Base-by-base conservation (phyloP, 805 yeast genomes). In the Ogataea neopini region DNA sequence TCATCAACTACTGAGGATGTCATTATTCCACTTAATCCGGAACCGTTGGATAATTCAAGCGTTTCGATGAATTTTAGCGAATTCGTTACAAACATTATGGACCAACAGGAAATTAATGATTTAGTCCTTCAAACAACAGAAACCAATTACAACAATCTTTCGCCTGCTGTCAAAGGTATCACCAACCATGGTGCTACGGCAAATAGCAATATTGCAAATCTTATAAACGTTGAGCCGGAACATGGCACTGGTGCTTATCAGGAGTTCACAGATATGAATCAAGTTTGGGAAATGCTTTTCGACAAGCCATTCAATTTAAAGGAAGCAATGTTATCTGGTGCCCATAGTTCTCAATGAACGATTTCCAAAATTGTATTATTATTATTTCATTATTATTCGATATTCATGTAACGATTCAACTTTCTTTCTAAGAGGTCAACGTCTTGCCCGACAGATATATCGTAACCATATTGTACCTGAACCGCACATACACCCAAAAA, bases 401-500 rank as follows among this genome's bases (percentile, higher is more conserved):
- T 35, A 4, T 45, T 38, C 20, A 47, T 49, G 20, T 58, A 58
- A 9, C 22, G 41, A 45, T 56, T 59, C 20, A 59, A 41, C 22
- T 51, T 48, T 18, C 62, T 50, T 33, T 53, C 53, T 18, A 37
- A 28, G 19, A 61, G 47, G 14, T 35, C 43, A 13, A 61, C 44
- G 3, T 42, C 17, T 35, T 61, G 64, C 7, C 64, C 62, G 11
- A 51, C 59, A 23, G 30, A 47, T 11, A 58, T 47, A 9, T 22
- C 30, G 40, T 59, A 61, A 6, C 48, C 50, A 25, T 51, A 41
- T 22, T 56, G 59, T n/a, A 53, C 47, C 43, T 60, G 63, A 18
- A 61, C 54, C 6, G 54, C 59, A 35, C 52, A 48, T 9, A 60
- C 50, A 6, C 64, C 64, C 22, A 61, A 49, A 39, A 48, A 61